phyloP scores from a whole-genome alignment of 176 grass and related monocot species.

The Cenchrus purpureus region DNA sequence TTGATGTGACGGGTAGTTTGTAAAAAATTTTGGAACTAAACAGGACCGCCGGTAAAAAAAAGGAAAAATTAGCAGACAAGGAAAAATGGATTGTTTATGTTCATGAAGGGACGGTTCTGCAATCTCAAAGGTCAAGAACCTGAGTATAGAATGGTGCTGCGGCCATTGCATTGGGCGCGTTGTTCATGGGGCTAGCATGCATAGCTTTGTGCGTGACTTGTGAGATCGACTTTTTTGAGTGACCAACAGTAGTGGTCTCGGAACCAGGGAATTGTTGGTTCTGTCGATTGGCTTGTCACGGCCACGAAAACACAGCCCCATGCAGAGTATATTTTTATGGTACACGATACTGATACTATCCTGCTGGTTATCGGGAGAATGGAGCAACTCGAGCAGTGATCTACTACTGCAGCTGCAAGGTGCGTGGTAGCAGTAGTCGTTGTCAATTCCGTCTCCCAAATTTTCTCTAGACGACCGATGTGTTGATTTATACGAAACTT shows the following conservation, averaged over 20 bases:
- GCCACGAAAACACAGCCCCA: neutral
- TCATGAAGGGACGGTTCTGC: neutral
- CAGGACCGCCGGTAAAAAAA: neutral
- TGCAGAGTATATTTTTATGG: neutral
- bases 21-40: too few relatives aligned
- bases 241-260: slow-evolving; percentile 22
- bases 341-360: neutral
- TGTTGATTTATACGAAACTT: too few relatives aligned
- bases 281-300: slow-evolving; percentile 1
- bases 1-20: too few relatives aligned
- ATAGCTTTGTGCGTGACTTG: neutral
- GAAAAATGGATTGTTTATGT: neutral
- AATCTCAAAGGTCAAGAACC: neutral
- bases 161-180: neutral
- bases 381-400: neutral
- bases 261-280: slow-evolving; percentile 5
- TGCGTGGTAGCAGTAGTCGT: neutral
- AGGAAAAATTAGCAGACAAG: too few relatives aligned
- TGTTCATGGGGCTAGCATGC: neutral
- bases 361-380: neutral
- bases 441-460: neutral
- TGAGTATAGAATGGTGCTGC: neutral
- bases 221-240: neutral
- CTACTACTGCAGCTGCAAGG: too few relatives aligned
- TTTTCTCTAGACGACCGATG: too few relatives aligned